Conservation (phyloP, 257 asterid genomes). For the Capsicum rhomboideum region DNA sequence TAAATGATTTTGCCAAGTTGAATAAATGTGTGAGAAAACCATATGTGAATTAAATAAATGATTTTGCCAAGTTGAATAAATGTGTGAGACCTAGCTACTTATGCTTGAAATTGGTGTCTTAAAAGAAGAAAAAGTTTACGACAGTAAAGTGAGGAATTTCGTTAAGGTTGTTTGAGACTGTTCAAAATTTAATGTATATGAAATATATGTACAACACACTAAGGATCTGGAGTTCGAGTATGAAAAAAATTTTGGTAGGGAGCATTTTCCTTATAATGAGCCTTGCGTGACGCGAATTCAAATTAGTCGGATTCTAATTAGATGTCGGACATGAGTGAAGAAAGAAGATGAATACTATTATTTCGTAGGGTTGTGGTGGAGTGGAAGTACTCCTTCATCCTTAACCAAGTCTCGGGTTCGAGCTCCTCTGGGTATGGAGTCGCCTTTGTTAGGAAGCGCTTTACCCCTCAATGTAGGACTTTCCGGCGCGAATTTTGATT, state of each 20-base stretch:
- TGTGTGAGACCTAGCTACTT: not conserved
- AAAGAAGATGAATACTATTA: too few species aligned
- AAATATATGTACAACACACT: not conserved
- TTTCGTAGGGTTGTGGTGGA: too few species aligned
- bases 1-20: not conserved
- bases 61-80: not conserved
- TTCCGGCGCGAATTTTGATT: too few species aligned
- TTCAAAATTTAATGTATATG: not conserved
- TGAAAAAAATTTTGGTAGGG: too few species aligned
- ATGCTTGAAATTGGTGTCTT: not conserved
- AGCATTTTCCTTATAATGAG: not conserved
- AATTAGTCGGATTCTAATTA: too few species aligned
- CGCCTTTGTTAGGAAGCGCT: too few species aligned
- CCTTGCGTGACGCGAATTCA: too few species aligned
- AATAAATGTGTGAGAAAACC: not conserved
- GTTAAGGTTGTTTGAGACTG: rapidly evolving
- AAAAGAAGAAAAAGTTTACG: not conserved
- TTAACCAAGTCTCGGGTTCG: too few species aligned
- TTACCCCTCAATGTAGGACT: too few species aligned
- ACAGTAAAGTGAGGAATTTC: not conserved
- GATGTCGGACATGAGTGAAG: too few species aligned
- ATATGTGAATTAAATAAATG: not conserved
- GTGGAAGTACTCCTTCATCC: too few species aligned
- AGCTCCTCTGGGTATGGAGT: too few species aligned
- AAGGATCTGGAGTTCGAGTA: rapidly evolving